These are phyloP conservation scores for Akanthomyces lecanii DNA, from an alignment of 2,329 filamentous ascomycete genomes.

Conservation along the genomic window DNA sequence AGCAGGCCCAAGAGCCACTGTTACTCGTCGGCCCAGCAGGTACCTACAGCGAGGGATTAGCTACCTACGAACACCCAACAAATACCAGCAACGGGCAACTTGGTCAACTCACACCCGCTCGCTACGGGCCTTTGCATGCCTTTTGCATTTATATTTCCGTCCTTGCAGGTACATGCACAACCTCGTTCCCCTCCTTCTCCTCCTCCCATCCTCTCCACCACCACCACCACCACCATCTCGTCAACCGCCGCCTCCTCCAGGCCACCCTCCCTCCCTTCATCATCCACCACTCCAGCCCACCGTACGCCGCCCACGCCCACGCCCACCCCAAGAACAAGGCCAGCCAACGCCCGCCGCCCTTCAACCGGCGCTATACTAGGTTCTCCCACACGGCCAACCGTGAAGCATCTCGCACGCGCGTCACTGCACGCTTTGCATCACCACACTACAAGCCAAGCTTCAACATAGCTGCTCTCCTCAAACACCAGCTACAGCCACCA, in stretches of 20 bases:
- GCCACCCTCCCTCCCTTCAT: conserved; percentile 20
- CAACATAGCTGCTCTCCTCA: not conserved
- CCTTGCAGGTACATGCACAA: conserved; percentile 15
- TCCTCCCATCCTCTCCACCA: conserved; percentile 21
- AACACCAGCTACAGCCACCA: conserved; percentile 1
- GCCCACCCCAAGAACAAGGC: conserved; percentile 25
- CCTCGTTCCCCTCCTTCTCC: conserved; percentile 14
- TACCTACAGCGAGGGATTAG: not conserved
- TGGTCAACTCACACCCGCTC: not conserved
- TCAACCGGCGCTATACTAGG: not conserved
- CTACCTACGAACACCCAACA: not conserved
- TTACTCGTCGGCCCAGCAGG: not conserved
- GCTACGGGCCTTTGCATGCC: not conserved
- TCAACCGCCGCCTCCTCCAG: conserved; percentile 18
- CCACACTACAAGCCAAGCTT: conserved; percentile 11
- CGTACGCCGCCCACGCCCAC: conserved; percentile 21
- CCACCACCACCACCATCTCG: conserved; percentile 23
- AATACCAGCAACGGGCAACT: not conserved
- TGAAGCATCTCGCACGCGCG: conserved; percentile 17
- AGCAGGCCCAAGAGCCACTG: not conserved
- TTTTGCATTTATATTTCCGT: conserved; percentile 14
- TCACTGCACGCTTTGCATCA: conserved; percentile 15
- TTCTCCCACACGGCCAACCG: conserved; percentile 7
- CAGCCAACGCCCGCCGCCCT: conserved; percentile 15
- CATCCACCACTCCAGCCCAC: conserved; percentile 21